Evolutionary conservation across 441 rosid genomes (phyloP), one percentile per base, ranked within the genome.

Genomic region (Jatropha multifida): DNA sequence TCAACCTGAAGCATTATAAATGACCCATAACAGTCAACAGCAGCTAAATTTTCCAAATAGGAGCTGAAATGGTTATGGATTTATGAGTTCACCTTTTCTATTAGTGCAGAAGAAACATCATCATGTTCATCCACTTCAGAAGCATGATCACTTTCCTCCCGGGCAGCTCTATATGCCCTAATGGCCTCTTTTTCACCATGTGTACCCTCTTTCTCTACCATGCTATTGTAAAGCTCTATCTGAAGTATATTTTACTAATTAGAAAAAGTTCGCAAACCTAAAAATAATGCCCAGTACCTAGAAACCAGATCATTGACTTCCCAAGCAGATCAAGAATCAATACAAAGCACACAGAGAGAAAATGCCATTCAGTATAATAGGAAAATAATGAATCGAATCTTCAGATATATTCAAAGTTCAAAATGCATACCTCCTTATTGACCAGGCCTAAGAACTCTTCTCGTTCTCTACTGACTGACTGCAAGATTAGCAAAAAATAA

Each of bases 381-480:
- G 56, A 58, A 20, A 67, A 67, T 56, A 27, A 54, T 17, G 4
- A 32, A 61, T 11, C 63, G 56, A 59, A 38, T 49, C 72, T 32
- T 59, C 72, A 74, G 5, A 10, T 9, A 77, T 3, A 62, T 75
- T 62, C 66, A 48, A 72, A 52, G 61, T 60, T 74, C 68, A 49
- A 20, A 68, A n/a, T 44, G 48, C 48, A 44, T 85, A 90, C 97
- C 98, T 96, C 97, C 85, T 94, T 90, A 77, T 90, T 90, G 74
- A 96, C 98, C 66, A 92, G 88, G 71, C 87, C 65, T 76, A 96
- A 82, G 85, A 96, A 93, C 73, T 91, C 98, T 79, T 96, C 98
- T 6, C 97, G 97, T 87, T 94, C 98, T 52, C 87, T 78, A 77
- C 94, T 90, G 26, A 94, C 99, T 38, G 98, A 95, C 99, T 95